Conservation (phyloP, 129 eudicot species). For the Saussurea involucrata region DNA sequence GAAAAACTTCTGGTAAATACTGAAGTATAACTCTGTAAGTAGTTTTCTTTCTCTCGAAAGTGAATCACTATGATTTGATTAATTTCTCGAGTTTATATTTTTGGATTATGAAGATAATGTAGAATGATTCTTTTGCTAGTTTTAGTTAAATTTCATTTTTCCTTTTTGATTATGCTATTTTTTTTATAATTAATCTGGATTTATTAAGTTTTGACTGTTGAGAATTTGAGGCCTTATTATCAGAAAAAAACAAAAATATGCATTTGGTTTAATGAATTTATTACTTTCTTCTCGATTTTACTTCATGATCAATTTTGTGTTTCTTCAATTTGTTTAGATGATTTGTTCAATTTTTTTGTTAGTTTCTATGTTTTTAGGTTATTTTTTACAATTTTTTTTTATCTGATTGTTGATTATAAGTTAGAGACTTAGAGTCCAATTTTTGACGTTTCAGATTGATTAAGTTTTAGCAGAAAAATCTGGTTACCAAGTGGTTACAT, state of each 20-base stretch:
- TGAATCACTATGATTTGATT: not conserved
- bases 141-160: not conserved
- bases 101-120: not conserved
- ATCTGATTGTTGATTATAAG: not conserved
- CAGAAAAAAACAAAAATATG: not conserved
- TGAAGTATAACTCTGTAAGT: not conserved
- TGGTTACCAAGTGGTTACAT: not conserved
- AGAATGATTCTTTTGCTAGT: conserved; percentile 12
- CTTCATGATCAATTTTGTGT: not conserved
- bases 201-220: conserved; percentile 5
- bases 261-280: not conserved
- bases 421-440: not conserved
- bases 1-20: conserved; percentile 24
- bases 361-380: not conserved
- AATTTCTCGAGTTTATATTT: not conserved
- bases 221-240: not conserved
- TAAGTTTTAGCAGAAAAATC: not conserved
- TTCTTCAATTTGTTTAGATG: not conserved
- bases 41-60: not conserved
- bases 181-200: conserved; percentile 1
- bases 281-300: not conserved
- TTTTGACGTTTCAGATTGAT: not conserved
- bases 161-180: not conserved
- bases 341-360: not conserved
- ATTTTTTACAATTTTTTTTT: not conserved